Evolutionary conservation across 2,329 filamentous ascomycete genomes (phyloP), one percentile per base, ranked within the genome.

Genomic region (Fusarium begoniae): DNA sequence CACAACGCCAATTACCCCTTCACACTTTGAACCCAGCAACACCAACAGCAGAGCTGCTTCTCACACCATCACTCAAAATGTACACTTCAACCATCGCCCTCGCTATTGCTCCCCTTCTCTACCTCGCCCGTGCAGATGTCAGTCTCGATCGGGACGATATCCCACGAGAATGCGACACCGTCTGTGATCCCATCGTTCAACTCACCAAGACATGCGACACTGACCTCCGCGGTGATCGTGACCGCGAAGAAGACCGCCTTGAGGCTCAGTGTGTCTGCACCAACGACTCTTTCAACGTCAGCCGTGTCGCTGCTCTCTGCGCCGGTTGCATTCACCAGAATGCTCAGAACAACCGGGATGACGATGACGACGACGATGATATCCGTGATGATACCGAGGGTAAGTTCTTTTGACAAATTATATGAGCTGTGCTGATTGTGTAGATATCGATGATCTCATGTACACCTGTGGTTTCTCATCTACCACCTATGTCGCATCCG

Each of bases 221-320:
- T 41, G 77, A 81, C 60, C 76, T 81, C 43, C 61, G 48, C 32
- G 75, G 77, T 47, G 75, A 80, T 61, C 76, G 54, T 24, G 80
- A 82, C 75, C 79, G 77, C 30, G 73, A 79, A 38, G 82, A 84
- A 74, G 76, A 82, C 50, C 80, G 79, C 24, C 81, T 84, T 58
- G 78, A 81, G 77, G 77, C 75, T 18, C 82, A 85, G 72, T 85
- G 84, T 69, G 73, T 84, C 59, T 84, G 84, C 79, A 81, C 82
- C 72, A 83, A 85, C 78, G 69, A 78, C 55, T 82, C 82, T 75
- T 83, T 85, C 76, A 74, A 84, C 74, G 84, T 85, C 56, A 70
- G 54, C 30, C 66, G 72, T 24, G 72, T 84, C 55, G 79, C 82
- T 24, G 81, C 77, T 6, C 79, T 83, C 26, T 85, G 83, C 68